Evolutionary conservation across 31 red algal genomes (phyloP).

Genomic region (Endocladia muricata): DNA sequence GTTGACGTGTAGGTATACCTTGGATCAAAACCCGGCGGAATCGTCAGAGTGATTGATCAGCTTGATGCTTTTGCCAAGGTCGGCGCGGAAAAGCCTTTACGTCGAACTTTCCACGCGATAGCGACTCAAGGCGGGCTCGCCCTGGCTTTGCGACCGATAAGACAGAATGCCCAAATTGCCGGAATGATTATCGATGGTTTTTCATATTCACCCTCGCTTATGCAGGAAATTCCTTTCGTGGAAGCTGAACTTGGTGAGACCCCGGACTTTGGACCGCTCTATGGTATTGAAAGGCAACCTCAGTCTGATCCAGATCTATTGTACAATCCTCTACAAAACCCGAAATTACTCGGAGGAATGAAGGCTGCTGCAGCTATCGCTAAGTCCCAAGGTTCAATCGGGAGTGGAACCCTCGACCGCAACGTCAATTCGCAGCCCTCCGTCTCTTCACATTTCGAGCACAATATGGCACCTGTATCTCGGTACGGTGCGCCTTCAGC

Average conservation of each 20-base stretch:
- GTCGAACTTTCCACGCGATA: slow-evolving; percentile 48
- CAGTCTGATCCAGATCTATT: slow-evolving; percentile 39
- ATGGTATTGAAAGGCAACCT: slow-evolving; percentile 30
- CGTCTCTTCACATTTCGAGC: background rate
- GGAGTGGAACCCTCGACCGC: background rate
- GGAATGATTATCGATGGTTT: slow-evolving; percentile 70
- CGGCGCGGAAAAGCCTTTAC: slow-evolving; percentile 37
- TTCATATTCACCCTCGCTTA: slow-evolving; percentile 36
- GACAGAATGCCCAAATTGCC: slow-evolving; percentile 80
- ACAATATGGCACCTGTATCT: background rate
- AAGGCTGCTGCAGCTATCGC: background rate
- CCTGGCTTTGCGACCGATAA: slow-evolving; percentile 68
- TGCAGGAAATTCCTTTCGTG: slow-evolving; percentile 55
- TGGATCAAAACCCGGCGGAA: slow-evolving; percentile 62
- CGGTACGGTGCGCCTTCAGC: background rate
- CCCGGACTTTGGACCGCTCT: slow-evolving; percentile 30
- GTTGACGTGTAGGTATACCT: slow-evolving; percentile 56
- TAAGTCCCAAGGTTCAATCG: background rate
- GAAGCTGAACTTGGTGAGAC: slow-evolving; percentile 12
- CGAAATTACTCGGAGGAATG: slow-evolving; percentile 43
- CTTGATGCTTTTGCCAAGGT: slow-evolving; percentile 62
- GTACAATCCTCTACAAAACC: slow-evolving; percentile 68
- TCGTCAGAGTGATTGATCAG: slow-evolving; percentile 48
- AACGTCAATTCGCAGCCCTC: background rate
- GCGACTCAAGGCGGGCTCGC: slow-evolving; percentile 62